Conservation (phyloP, 768 basidiomycete genomes). For the Boletellus ananiceps region DNA sequence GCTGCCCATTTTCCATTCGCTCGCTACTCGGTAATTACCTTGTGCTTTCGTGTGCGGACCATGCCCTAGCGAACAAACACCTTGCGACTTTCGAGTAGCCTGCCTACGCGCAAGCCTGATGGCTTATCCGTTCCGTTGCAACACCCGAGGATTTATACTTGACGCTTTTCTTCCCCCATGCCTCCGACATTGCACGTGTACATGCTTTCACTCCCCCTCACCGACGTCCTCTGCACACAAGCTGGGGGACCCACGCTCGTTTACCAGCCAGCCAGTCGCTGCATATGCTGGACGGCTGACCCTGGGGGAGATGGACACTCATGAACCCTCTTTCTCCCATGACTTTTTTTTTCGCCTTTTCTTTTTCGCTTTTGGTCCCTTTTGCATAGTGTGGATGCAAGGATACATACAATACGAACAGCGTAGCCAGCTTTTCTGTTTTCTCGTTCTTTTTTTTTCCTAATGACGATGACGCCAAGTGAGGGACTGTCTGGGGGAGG, state of each 20-base stretch:
- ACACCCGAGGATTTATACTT: constrained; percentile 19
- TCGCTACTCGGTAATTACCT: constrained; percentile 28
- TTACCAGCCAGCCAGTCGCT: constrained; percentile 10
- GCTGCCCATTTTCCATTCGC: constrained; percentile 23
- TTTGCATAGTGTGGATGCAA: constrained; percentile 13
- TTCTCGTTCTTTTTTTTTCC: constrained; percentile 3
- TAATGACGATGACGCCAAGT: constrained; percentile 26
- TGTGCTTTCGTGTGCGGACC: constrained; percentile 23
- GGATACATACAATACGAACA: constrained; percentile 28
- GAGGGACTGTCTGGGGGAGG: constrained; percentile 22
- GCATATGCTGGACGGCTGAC: constrained; percentile 22
- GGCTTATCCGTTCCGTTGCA: too few species aligned
- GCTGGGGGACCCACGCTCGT: constrained; percentile 19
- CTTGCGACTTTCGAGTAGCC: constrained; percentile 19
- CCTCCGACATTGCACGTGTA: constrained; percentile 11
- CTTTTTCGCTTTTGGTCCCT: constrained; percentile 11
- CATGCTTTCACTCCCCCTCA: constrained; percentile 1
- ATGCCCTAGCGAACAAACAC: constrained; percentile 12
- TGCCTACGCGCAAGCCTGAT: constrained; percentile 20
- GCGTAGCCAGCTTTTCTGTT: constrained; percentile 11
- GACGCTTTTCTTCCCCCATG: constrained; percentile 18
- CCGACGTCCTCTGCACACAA: not conserved
- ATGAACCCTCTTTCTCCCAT: constrained; percentile 12
- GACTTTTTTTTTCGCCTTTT: constrained; percentile 11
- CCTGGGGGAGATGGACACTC: constrained; percentile 22